Evolutionary conservation across 129 eudicot genomes (phyloP), one percentile per base, ranked within the genome.

Genomic region (Daucus carota): DNA sequence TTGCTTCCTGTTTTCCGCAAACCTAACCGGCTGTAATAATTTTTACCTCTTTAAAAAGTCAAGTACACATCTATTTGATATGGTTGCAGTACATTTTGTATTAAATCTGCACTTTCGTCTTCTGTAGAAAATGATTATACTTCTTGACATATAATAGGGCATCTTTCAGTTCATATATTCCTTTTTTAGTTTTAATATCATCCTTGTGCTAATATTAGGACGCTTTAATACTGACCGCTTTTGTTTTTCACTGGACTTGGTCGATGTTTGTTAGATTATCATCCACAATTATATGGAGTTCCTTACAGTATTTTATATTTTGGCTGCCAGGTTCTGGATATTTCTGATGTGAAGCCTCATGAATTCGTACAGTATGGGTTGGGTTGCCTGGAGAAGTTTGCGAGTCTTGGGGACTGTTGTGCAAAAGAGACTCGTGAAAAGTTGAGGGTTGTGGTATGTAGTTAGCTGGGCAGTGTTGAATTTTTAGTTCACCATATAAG

Each of bases 311-410:
- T 29, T 1, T 24, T 16, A 36, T 17, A 6, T 20, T 72, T 43
- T 41, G 48, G 38, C 40, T 50, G 44, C 73, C 88, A 95, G 99
- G 97, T 95, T 29, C 83, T 86, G 78, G 97, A 91, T 71, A 88
- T 91, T 79, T 79, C 82, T 31, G 81, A 13, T 26, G 97, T 95
- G 79, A 89, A 86, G 90, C 99, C 99, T 77, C 80, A 95, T 57
- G 92, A 89, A 72, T 91, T 95, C 76, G 84, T 95, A 38, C 87
- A 87, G 65, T 86, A 86, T 72, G 99, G 99, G 47, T 82, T 95
- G 85, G 88, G 82, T 73, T 91, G 97, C 88, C 83, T 95, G 31
- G 99, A 95, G 88, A 90, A 82, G 73, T 79, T 95, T 80, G 89
- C 99, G 69, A 75, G 71, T 79, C 84, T 82, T 78, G 99, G 97